Conservation (phyloP, 2,329 filamentous ascomycete species). For the Ophiostoma novo-ulmi region DNA sequence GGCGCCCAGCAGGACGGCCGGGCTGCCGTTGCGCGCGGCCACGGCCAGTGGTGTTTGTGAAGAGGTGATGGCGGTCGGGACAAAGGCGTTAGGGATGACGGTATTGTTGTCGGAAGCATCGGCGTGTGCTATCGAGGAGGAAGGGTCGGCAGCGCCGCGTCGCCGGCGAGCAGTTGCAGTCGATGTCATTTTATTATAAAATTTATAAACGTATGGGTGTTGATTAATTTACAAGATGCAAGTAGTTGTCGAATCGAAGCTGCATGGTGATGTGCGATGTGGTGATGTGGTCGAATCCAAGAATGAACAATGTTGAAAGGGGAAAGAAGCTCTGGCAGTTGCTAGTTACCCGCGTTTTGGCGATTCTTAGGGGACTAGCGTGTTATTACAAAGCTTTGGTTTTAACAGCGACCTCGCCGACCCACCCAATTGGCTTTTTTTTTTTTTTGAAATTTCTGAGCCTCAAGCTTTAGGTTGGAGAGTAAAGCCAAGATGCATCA, state of each 20-base stretch:
- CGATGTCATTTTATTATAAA: neutral
- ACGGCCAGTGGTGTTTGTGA: constrained; percentile 29
- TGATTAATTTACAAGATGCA: neutral
- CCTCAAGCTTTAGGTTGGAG: neutral
- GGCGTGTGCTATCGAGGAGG: neutral
- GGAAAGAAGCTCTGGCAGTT: neutral
- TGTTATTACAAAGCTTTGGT: neutral
- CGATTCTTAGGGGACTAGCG: neutral
- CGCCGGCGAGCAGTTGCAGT: constrained; percentile 20
- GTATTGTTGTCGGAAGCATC: constrained; percentile 1
- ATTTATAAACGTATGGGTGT: neutral
- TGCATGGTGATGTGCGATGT: neutral
- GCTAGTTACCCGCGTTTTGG: constrained; percentile 2
- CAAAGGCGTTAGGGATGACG: constrained; percentile 13
- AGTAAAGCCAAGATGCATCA: neutral
- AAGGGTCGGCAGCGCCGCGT: constrained; percentile 15
- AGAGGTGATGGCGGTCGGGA: constrained; percentile 18
- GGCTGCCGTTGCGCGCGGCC: constrained; percentile 32
- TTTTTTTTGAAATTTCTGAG: neutral
- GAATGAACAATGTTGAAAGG: neutral
- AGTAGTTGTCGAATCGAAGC: neutral
- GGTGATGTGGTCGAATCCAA: neutral
- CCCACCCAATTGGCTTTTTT: constrained; percentile 4
- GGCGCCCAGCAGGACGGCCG: constrained; percentile 30
- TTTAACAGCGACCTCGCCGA: neutral